Conservation (phyloP, 495 filamentous ascomycete species). For the Talaromyces adpressus region DNA sequence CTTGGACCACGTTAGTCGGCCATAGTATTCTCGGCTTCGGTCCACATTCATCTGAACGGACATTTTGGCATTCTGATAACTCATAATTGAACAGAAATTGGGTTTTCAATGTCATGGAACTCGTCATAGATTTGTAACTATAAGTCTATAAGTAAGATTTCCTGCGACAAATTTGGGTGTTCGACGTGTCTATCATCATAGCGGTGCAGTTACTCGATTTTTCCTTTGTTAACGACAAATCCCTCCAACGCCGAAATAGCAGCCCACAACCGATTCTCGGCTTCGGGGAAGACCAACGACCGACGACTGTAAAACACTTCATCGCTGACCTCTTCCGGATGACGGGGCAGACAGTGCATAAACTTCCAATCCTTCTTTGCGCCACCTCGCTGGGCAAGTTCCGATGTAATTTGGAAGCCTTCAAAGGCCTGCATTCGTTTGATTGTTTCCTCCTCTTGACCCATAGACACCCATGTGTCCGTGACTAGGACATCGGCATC, state of each 20-base stretch:
- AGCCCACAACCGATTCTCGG: slow-evolving; percentile 89
- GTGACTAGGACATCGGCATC: slow-evolving; percentile 86
- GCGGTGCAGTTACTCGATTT: slow-evolving; percentile 40
- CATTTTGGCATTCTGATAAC: not conserved
- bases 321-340: slow-evolving; percentile 88
- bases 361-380: slow-evolving; percentile 91
- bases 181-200: not conserved
- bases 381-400: slow-evolving; percentile 74
- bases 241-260: slow-evolving; percentile 79
- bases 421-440: slow-evolving; percentile 73
- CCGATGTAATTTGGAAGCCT: slow-evolving; percentile 83
- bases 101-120: not conserved
- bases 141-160: not conserved
- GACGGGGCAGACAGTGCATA: slow-evolving; percentile 97
- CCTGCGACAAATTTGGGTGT: not conserved
- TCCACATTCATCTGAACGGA: too few relatives aligned
- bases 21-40: too few relatives aligned
- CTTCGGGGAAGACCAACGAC: slow-evolving; percentile 86
- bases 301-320: slow-evolving; percentile 83
- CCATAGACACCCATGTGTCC: slow-evolving; percentile 97
- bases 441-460: slow-evolving; percentile 77
- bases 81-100: not conserved
- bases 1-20: too few relatives aligned
- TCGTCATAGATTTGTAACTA: not conserved
- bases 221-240: slow-evolving; percentile 87